These are phyloP conservation scores for Nematodospora valgi DNA, from an alignment of 805 yeast species.

Conservation along the genomic window DNA sequence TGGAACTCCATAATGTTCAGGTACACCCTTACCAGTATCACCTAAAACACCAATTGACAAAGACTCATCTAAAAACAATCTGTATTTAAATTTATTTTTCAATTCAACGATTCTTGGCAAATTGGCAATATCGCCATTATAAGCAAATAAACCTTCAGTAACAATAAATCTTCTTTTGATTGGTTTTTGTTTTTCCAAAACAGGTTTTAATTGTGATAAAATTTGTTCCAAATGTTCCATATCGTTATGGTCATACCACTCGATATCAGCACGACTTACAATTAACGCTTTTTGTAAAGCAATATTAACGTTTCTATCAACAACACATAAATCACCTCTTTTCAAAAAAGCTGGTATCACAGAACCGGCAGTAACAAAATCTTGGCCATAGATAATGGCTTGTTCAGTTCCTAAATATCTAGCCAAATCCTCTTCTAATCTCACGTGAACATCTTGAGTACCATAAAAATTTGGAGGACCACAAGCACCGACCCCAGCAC, in stretches of 20 bases:
- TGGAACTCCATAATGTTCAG: constrained; percentile 68
- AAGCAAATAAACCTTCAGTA: constrained; percentile 85
- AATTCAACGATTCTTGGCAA: constrained; percentile 66
- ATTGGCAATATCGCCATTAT: constrained; percentile 75
- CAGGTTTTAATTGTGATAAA: constrained; percentile 57
- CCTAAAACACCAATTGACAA: constrained; percentile 87
- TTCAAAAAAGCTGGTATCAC: constrained; percentile 92
- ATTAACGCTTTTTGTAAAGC: constrained; percentile 85
- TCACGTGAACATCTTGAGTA: constrained; percentile 84
- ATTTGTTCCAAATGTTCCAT: constrained; percentile 74
- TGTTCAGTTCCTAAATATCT: constrained; percentile 71
- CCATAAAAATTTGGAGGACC: constrained; percentile 99
- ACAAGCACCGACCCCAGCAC: constrained; percentile 95
- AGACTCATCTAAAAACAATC: constrained; percentile 85
- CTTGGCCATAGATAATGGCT: constrained; percentile 90
- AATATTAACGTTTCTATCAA: constrained; percentile 72
- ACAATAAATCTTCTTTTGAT: constrained; percentile 86
- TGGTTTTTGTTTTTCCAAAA: constrained; percentile 63
- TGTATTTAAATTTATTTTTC: constrained; percentile 77
- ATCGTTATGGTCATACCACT: constrained; percentile 84
- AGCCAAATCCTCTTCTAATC: constrained; percentile 73
- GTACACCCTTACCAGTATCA: constrained; percentile 75
- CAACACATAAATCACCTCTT: constrained; percentile 90
- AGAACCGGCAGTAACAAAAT: constrained; percentile 79
- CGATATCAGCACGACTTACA: constrained; percentile 82